Evolutionary conservation across 2,329 filamentous ascomycete species (phyloP).

Genomic region (Amylocarpus encephaloides): DNA sequence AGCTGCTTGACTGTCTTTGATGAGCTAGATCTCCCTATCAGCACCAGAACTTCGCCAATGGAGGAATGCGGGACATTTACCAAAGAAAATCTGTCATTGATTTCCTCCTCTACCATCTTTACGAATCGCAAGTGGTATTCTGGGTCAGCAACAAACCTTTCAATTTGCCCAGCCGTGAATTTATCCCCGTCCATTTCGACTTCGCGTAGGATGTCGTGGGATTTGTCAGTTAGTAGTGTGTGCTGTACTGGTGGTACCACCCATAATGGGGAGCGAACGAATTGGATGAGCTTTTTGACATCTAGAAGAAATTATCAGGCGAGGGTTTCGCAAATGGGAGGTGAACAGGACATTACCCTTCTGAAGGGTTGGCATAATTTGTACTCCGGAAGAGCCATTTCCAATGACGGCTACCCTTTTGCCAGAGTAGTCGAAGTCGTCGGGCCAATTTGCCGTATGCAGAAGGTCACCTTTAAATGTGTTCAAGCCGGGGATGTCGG

Average conservation of each 20-base stretch:
- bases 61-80: conserved; percentile 25
- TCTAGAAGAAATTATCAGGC: too few relatives aligned
- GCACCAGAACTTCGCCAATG: conserved; percentile 34
- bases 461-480: conserved; percentile 42
- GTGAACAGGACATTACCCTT: conserved; percentile 10
- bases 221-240: conserved; percentile 36
- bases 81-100: conserved; percentile 7
- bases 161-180: conserved; percentile 44
- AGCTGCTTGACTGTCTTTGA: conserved; percentile 9
- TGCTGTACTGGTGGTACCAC: conserved; percentile 35
- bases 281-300: conserved; percentile 37
- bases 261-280: conserved; percentile 40
- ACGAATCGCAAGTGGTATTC: conserved; percentile 42
- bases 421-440: conserved; percentile 38
- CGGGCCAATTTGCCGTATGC: conserved; percentile 57
- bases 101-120: conserved; percentile 39
- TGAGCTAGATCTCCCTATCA: conserved; percentile 31
- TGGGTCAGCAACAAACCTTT: conserved; percentile 41
- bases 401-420: conserved; percentile 46
- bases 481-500: conserved; percentile 51
- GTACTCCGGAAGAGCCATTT: conserved; percentile 46
- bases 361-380: conserved; percentile 43
- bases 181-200: conserved; percentile 35
- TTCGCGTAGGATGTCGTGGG: conserved; percentile 33
- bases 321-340: too few relatives aligned